Conservation (phyloP, 164 flowering plant genomes). For the Piper longum region DNA sequence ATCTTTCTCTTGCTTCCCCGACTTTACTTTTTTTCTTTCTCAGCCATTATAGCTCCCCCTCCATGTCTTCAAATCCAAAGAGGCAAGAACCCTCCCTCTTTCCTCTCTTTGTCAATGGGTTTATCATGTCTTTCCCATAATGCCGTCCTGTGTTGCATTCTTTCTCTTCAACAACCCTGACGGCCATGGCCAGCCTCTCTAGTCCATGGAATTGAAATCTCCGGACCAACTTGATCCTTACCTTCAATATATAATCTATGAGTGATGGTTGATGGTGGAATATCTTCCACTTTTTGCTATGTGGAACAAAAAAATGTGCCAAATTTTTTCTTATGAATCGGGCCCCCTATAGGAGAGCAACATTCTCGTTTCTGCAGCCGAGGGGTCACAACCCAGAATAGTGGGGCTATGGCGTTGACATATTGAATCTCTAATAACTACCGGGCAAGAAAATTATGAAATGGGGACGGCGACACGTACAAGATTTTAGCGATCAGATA, state of each 20-base stretch:
- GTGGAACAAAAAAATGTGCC: too few relatives aligned
- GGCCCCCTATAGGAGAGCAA: too few relatives aligned
- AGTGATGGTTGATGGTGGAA: too few relatives aligned
- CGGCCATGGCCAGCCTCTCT: too few relatives aligned
- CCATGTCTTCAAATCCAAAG: neutral
- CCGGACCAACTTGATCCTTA: neutral
- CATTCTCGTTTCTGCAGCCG: neutral
- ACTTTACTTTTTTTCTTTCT: conserved; percentile 9
- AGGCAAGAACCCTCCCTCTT: neutral
- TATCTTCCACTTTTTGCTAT: too few relatives aligned
- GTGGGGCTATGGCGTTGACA: neutral
- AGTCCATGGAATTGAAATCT: too few relatives aligned
- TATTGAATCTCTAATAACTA: neutral
- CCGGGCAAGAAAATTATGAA: neutral
- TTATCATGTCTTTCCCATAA: neutral
- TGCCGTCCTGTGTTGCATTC: neutral
- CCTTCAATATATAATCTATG: neutral
- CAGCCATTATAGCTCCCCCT: conserved; percentile 3
- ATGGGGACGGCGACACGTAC: neutral
- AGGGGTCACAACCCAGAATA: neutral
- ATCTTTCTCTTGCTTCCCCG: conserved; percentile 4
- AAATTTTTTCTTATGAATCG: too few relatives aligned
- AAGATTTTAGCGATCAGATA: too few relatives aligned
- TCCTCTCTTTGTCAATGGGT: neutral
- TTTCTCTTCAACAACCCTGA: neutral